These are phyloP conservation scores for Thermoascus crustaceus DNA, from an alignment of 2,329 filamentous ascomycete species.

Conservation along the genomic window DNA sequence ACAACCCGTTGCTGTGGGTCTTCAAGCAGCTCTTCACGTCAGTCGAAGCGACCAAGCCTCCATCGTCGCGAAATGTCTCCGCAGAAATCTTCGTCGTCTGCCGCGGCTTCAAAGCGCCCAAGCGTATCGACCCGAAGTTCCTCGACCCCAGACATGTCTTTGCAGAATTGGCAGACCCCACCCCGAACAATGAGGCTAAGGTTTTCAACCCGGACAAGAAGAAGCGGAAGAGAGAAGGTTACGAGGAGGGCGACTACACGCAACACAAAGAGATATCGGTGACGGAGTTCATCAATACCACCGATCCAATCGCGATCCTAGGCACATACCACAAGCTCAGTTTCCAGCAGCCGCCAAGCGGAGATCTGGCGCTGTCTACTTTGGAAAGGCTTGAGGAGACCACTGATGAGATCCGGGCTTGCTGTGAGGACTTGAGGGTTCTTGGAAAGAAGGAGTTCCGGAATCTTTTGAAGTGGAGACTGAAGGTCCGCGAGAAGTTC, in stretches of 20 bases:
- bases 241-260: constrained; percentile 89
- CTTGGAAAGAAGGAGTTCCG: constrained; percentile 93
- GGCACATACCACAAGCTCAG: constrained; percentile 76
- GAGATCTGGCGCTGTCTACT: constrained; percentile 78
- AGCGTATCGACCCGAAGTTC: constrained; percentile 84
- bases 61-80: constrained; percentile 89
- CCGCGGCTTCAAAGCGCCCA: constrained; percentile 89
- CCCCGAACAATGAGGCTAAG: constrained; percentile 92
- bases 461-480: constrained; percentile 75
- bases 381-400: constrained; percentile 81
- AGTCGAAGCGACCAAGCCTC: constrained; percentile 95
- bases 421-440: constrained; percentile 78
- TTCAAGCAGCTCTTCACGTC: constrained; percentile 94
- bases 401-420: constrained; percentile 68
- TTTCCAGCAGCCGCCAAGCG: constrained; percentile 71
- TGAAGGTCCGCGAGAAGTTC: constrained; percentile 84
- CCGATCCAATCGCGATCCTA: constrained; percentile 85
- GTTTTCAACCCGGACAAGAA: constrained; percentile 97
- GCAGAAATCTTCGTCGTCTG: constrained; percentile 99
- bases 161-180: constrained; percentile 75
- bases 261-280: constrained; percentile 85
- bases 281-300: constrained; percentile 88
- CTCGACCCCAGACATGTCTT: constrained; percentile 85
- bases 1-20: constrained; percentile 92
- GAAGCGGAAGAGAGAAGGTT: constrained; percentile 95